Evolutionary conservation across 441 rosid genomes (phyloP), one percentile per base, ranked within the genome.

Genomic region (Erysimum pusillum): DNA sequence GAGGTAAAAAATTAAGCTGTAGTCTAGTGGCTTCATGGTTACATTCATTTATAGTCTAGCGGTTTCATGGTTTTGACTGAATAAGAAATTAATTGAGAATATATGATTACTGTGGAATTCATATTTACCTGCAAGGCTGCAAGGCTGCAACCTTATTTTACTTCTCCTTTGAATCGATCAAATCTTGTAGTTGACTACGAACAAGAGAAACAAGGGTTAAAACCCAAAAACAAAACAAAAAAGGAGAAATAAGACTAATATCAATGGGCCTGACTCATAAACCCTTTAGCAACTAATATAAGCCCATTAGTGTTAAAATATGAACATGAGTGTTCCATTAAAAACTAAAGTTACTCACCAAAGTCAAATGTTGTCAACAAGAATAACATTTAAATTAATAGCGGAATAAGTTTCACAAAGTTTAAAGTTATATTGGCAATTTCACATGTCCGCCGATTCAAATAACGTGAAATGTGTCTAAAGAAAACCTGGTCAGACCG

Each of bases 211-310:
- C 4, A 22, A 52, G n/a, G 32, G 31, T 28, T 28, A 28, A 28
- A 28, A 28, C 31, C 5, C 0, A 42, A 4, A 10, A 12, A 4
- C 3, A 53, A 7, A 54, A 22, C 4, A 22, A 20, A 48, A 6
- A 48, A 61, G n/a, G 53, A 15, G 31, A 28, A 28, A 28, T 28
- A 28, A 28, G 31, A 28, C 4, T 2, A 35, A 8, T 56, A 35
- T 63, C 45, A 0, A 63, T 56, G 78, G 78, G 57, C 78, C 38
- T 46, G 14, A 25, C 17, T 58, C 35, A 57, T 56, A 74, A 53
- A 35, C 42, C 22, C 17, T 42, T 45, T 49, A 13, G 20, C 45
- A 51, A 67, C 45, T 41, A 17, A 15, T 35, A 28, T 76, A 42
- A 63, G 69, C 69, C 64, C 62, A 39, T 49, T 49, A 13, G 25